phyloP scores from a whole-genome alignment of 1,284 basidiomycete genomes.

The Earliella scabrosa region DNA sequence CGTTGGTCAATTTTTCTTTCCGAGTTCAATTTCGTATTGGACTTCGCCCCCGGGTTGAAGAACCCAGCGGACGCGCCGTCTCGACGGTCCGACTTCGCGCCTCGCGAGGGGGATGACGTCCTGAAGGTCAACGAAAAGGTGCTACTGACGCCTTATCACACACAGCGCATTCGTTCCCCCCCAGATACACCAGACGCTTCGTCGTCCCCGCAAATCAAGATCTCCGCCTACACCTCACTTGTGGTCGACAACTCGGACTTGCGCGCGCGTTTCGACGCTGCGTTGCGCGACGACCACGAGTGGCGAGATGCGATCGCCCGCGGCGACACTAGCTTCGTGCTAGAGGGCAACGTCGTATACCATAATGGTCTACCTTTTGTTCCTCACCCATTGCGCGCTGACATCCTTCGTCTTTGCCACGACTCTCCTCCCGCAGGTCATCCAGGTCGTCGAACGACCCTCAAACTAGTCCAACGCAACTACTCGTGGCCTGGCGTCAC shows the following conservation, averaged over 20 bases:
- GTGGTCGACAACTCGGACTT: conserved; percentile 35
- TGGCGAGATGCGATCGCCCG: conserved; percentile 26
- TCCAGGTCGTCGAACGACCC: neutral
- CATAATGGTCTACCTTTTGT: too few species aligned
- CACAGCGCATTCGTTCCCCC: neutral
- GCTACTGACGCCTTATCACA: conserved; percentile 16
- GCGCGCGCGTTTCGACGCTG: conserved; percentile 13
- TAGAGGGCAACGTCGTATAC: too few species aligned
- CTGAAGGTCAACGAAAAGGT: conserved; percentile 6
- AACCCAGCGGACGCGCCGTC: conserved; percentile 43
- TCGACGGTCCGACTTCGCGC: conserved; percentile 35
- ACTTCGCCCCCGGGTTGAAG: conserved; percentile 33
- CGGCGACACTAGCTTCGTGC: conserved; percentile 21
- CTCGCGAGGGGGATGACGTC: conserved; percentile 38
- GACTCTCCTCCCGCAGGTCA: neutral
- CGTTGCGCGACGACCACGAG: conserved; percentile 24
- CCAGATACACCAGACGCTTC: conserved; percentile 32
- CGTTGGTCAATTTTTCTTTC: conserved; percentile 40
- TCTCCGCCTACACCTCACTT: conserved; percentile 31
- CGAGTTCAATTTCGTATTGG: conserved; percentile 39
- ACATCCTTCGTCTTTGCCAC: neutral
- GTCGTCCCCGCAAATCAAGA: neutral
- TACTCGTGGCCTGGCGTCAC: neutral
- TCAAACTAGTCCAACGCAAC: neutral
- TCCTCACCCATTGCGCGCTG: neutral